Evolutionary conservation across 78 protist species (phyloP), one percentile per base, ranked within the genome.

Genomic region (Capsaspora owczarzaki): DNA sequence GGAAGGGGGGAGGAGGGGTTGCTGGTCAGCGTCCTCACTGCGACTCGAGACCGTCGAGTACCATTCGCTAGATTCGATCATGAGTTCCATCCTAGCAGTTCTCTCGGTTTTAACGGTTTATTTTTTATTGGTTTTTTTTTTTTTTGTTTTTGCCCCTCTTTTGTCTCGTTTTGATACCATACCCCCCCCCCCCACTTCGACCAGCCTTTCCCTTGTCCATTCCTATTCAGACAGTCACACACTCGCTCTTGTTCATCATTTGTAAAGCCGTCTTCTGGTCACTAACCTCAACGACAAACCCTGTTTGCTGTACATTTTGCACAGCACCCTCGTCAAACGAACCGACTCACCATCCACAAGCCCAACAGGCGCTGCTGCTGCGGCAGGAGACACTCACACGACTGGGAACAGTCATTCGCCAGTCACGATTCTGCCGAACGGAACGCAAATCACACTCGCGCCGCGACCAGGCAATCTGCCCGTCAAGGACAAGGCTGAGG

Each of bases 391-490:
- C 16, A 49, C 43, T 42, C 27, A 33, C 40, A 14, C 4, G 76
- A 35, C 8, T 70, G n/a, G n/a, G n/a, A n/a, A n/a, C n/a, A n/a
- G n/a, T n/a, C n/a, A n/a, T n/a, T n/a, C n/a, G n/a, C n/a, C n/a
- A n/a, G n/a, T n/a, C n/a, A n/a, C n/a, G n/a, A n/a, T n/a, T n/a
- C n/a, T n/a, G n/a, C n/a, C n/a, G n/a, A n/a, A n/a, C n/a, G n/a
- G n/a, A n/a, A n/a, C n/a, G n/a, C n/a, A n/a, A n/a, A n/a, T n/a
- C n/a, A n/a, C n/a, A n/a, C n/a, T n/a, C n/a, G n/a, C n/a, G n/a
- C n/a, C n/a, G n/a, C 79, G 79, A 1, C 79, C 69, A 5, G 10
- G 79, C 63, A 5, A 49, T 3, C 61, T 80, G 78, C 74, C 76
- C 6, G 53, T 42, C 69, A 80, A 80, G 63, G 23, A 68, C 35